Evolutionary conservation across 805 yeast species (phyloP), one percentile per base, ranked within the genome.

Genomic region (Kregervanrija delftensis): DNA sequence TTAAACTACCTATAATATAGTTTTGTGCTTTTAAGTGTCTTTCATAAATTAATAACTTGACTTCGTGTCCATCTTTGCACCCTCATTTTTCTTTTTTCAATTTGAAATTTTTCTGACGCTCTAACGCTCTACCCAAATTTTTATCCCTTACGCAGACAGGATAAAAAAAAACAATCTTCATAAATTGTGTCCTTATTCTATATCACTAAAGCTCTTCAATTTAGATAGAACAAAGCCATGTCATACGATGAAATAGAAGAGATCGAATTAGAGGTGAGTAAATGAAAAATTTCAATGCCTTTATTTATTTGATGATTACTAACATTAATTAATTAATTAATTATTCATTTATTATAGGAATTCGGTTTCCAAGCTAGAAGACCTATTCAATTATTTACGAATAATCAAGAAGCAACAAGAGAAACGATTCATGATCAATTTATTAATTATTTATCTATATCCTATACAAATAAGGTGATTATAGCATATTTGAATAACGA

Each of bases 331-430:
- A 22, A 22, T 22, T 22, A 22, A 22, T 22, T 22, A 22, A 22
- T 38, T 22, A 6, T 17, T 40, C 13, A 11, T 22, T 28, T 35
- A 41, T 2, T 37, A 3, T n/a, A 50, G 58, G 57, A 60, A 14
- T 54, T 63, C 46, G 67, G 67, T 1, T 63, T 63, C 42, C 63
- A 60, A 46, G 50, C 51, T 16, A 54, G 48, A 31, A 45, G 52
- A 12, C 49, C 58, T 5, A 37, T 62, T n/a, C 56, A 58, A 40
- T 42, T 62, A n/a, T 57, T 58, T 17, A 35, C 43, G 8, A 15
- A 36, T 8, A 16, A 22, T 2, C 41, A 45, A 8, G 8, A 38
- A 8, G 31, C 45, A 6, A n/a, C 31, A 15, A 33, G 15, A 28
- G 22, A 16, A 8, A 8, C 22, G 5, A 13, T 48, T 34, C 37